These are phyloP conservation scores for Tetragonia tetragonoides DNA, from an alignment of 148 eudicot genomes.

Conservation along the genomic window DNA sequence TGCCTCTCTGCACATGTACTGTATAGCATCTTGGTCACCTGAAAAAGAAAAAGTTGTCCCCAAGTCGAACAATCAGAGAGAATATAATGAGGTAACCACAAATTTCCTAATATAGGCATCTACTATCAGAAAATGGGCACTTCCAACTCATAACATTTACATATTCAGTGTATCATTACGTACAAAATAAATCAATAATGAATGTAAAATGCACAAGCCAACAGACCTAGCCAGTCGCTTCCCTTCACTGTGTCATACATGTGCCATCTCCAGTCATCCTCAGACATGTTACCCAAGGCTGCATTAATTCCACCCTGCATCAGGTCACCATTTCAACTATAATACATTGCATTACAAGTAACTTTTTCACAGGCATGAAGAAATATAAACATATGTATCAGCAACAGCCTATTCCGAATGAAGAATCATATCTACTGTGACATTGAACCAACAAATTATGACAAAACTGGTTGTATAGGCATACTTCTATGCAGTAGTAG, in stretches of 20 bases:
- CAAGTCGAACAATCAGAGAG: not conserved
- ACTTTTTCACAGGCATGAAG: not conserved
- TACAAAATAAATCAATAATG: not conserved
- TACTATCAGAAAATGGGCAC: not conserved
- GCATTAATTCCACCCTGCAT: conserved; percentile 99
- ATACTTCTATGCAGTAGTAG: too few species aligned
- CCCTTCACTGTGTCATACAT: conserved; percentile 99
- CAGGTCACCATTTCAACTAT: conserved; percentile 3
- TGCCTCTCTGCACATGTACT: conserved; percentile 99
- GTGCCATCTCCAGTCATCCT: conserved; percentile 99
- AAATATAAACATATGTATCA: not conserved
- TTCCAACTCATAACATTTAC: not conserved
- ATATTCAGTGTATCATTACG: not conserved
- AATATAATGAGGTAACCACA: not conserved
- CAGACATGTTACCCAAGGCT: conserved; percentile 95
- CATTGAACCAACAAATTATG: too few species aligned
- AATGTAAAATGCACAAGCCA: not conserved
- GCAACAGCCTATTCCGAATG: not conserved
- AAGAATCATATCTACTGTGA: too few species aligned
- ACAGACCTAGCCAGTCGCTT: conserved; percentile 94
- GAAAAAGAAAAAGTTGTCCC: conserved; percentile 16
- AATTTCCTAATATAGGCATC: not conserved
- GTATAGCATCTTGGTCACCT: conserved; percentile 99
- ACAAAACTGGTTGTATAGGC: too few species aligned
- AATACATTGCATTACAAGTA: not conserved